Base-by-base conservation (phyloP, 2,329 filamentous ascomycete genomes). In the Cercospora janseana region DNA sequence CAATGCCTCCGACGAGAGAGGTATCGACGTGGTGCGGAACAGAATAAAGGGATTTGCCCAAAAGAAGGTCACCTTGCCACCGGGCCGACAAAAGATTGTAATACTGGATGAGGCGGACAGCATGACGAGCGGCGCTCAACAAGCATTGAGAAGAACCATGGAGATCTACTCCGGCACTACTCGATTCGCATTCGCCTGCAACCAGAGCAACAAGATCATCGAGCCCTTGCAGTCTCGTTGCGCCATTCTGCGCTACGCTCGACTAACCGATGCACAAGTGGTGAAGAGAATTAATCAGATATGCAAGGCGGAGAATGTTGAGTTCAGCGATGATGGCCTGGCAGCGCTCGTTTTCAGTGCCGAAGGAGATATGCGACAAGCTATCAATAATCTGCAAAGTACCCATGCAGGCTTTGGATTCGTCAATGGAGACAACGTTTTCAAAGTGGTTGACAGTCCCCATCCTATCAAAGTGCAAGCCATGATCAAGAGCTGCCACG, bases 131-230 rank as follows among this genome's bases (percentile, higher is more conserved):
- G 93, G 93, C 46, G 93, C 93, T 2, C 93, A 98, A 69, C 93
- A 97, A 72, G 93, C 93, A 15, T 79, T 98, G 27, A 82, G 93
- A 60, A 80, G 93, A 56, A 98, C 93, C 0, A 98, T 98, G 93
- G 93, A 98, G 70, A 98, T 97, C 44, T 97, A 97, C 75, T 94
- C 89, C 32, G 86, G 90, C 56, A 98, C 93, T 1, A 98, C 93
- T 2, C 82, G 93, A 51, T 98, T 98, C 66, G 93, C 93, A 0
- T 98, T 98, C 65, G 93, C 93, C 2, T 98, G 93, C 77, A 98
- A 98, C 70, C 89, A 95, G 75, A 93, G 87, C 56, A 98, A 97
- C 76, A 98, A 97, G 74, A 97, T 98, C 67, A 98, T 98, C 70
- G 93, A 98, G 71, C 93, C 93, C n/a, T 78, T 98, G 44, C 93